phyloP scores from a whole-genome alignment of 257 asterid genomes.

The Oldenlandia corymbosa region DNA sequence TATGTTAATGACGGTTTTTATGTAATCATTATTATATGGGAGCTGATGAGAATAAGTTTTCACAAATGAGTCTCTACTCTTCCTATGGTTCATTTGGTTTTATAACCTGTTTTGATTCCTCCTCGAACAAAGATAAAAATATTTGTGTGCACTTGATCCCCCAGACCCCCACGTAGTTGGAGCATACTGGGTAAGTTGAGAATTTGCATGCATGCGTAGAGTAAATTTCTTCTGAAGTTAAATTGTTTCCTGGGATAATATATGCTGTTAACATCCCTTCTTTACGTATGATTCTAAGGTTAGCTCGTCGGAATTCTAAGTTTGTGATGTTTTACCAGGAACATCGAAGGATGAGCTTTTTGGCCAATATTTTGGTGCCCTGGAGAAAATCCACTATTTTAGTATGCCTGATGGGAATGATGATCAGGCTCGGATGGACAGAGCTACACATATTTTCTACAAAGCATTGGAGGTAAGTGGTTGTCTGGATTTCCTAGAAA shows the following conservation, averaged over 20 bases:
- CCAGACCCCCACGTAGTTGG: too few species aligned
- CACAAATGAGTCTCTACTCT: not conserved
- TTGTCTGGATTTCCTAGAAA: not conserved
- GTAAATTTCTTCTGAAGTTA: too few species aligned
- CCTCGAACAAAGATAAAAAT: not conserved
- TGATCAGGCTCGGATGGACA: conserved; percentile 65
- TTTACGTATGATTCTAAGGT: too few species aligned
- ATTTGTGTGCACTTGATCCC: too few species aligned
- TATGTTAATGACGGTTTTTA: not conserved
- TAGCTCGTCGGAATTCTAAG: too few species aligned
- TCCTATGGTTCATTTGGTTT: not conserved
- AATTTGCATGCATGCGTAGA: too few species aligned
- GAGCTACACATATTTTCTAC: conserved; percentile 54
- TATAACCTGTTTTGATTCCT: not conserved
- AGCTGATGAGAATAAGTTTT: not conserved
- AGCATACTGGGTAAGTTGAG: too few species aligned
- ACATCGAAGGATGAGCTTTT: conserved; percentile 59
- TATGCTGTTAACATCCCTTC: not conserved
- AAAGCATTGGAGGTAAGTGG: conserved; percentile 53
- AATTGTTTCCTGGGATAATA: not conserved
- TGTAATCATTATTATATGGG: not conserved
- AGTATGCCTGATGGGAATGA: conserved; percentile 65
- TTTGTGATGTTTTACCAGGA: conserved; percentile 13
- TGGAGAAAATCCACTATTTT: conserved; percentile 61
- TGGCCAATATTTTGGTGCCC: conserved; percentile 69